Base-by-base conservation (phyloP, 2,329 filamentous ascomycete genomes). In the Colletotrichum gloeosporioides region DNA sequence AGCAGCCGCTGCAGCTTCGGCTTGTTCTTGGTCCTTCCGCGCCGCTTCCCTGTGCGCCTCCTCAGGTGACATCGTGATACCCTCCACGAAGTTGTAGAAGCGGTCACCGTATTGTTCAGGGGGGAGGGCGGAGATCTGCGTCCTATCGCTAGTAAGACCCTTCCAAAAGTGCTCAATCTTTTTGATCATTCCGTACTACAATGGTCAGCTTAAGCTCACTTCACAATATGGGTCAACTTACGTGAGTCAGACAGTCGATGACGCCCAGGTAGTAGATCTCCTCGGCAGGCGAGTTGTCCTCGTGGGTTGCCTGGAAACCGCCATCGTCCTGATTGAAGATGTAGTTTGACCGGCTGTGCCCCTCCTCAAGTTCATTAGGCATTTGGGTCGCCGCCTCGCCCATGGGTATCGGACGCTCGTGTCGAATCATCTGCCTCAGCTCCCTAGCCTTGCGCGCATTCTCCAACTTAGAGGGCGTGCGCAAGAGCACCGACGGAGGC, bases 241-340 rank as follows among this genome's bases (percentile, higher is more conserved):
- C 96, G 84, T 98, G 95, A 80, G 97, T 99, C 81, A 99, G 89
- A 85, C 97, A 99, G 86, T 99, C 97, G 84, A 99, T 99, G 80
- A 99, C 98, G 44, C 97, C 98, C 9, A 99, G 92, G 83, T 99
- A 99, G 85, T 99, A 99, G 57, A 99, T 96, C 85, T 98, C 95
- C 71, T 98, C 95, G 3, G 94, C 96, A 2, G 95, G 92, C 18
- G 88, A 87, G 78, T 98, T 94, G 84, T 98, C 93, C 84, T 98
- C 96, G 82, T 98, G 96, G 1, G 97, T 99, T 15, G 97, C 96
- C 79, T 93, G 91, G 85, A 98, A 96, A 4, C 97, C 97, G 65
- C 97, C 97, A 82, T 99, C 96, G 79, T 99, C 96, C 75, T 93
- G 92, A 83, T 98, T 98, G 84, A 99, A 99, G 79, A 96, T 92